A percentile compares a stretch with the other conserved stretches of the same genome.
Conservation (phyloP, 805 yeast species). For the Sugiyamaella valdiviana region DNA sequence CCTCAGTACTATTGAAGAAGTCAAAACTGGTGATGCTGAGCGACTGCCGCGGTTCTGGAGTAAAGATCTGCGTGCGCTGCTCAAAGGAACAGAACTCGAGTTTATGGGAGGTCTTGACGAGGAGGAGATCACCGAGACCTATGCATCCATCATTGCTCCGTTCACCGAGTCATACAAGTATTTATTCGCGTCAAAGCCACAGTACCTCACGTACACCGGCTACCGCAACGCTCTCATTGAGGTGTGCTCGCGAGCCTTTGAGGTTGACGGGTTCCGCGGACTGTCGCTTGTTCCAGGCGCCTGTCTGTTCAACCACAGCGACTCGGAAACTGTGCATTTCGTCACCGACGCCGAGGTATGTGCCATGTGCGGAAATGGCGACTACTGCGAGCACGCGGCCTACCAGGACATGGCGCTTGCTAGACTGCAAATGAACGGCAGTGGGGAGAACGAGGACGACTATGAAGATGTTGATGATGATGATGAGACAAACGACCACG, state of each 20-base stretch:
- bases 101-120: conserved; percentile 53
- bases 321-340: conserved; percentile 60
- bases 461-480: conserved; percentile 16
- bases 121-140: conserved; percentile 37
- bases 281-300: conserved; percentile 85
- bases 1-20: conserved; percentile 37
- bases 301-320: conserved; percentile 76
- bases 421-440: conserved; percentile 8
- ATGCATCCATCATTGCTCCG: conserved; percentile 33
- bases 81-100: conserved; percentile 59
- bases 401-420: conserved; percentile 19
- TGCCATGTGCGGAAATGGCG: conserved; percentile 42
- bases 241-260: conserved; percentile 74
- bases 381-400: conserved; percentile 37
- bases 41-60: conserved; percentile 65
- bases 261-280: conserved; percentile 68
- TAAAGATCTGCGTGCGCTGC: conserved; percentile 36
- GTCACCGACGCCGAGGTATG: conserved; percentile 52
- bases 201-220: conserved; percentile 18
- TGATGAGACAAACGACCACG: conserved; percentile 22
- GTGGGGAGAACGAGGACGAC: conserved; percentile 13
- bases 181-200: conserved; percentile 15
- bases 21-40: conserved; percentile 7
- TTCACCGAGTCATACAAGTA: conserved; percentile 18
- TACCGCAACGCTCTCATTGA: conserved; percentile 49